Conservation (phyloP, 768 basidiomycete genomes). For the Suillus subluteus region DNA sequence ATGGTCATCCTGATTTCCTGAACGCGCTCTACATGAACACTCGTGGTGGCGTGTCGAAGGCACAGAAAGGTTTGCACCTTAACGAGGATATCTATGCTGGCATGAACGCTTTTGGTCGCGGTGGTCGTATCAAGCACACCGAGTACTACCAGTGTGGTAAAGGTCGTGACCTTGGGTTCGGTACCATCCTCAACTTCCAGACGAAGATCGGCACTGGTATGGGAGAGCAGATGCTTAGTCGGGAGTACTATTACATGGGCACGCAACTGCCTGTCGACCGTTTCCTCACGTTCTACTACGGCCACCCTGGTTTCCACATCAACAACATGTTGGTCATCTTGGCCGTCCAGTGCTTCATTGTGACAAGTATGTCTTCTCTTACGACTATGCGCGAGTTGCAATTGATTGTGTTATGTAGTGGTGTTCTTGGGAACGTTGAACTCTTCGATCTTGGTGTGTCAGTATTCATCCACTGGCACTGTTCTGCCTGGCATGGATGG, state of each 20-base stretch:
- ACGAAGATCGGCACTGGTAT: conserved; percentile 99
- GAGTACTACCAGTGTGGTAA: conserved; percentile 99
- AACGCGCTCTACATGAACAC: conserved; percentile 98
- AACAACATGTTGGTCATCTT: conserved; percentile 99
- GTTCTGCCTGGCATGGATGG: conserved; percentile 80
- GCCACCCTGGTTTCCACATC: conserved; percentile 99
- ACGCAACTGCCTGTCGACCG: conserved; percentile 98
- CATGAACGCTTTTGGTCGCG: conserved; percentile 97
- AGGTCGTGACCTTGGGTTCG: conserved; percentile 97
- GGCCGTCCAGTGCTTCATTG: conserved; percentile 93
- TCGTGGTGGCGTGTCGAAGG: conserved; percentile 97
- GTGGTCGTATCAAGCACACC: conserved; percentile 97
- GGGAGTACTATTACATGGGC: conserved; percentile 98
- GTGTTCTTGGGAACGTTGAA: conserved; percentile 94
- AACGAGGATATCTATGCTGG: conserved; percentile 99
- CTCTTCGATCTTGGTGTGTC: conserved; percentile 77
- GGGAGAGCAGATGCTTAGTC: conserved; percentile 99
- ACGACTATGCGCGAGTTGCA: not conserved
- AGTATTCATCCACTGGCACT: conserved; percentile 71
- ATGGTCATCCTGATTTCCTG: conserved; percentile 99
- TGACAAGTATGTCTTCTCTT: conserved; percentile 69
- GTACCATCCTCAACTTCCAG: conserved; percentile 99
- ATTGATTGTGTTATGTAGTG: conserved; percentile 53
- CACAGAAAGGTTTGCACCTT: conserved; percentile 97
- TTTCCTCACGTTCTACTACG: conserved; percentile 99